Evolutionary conservation across 73 alveolate genomes (phyloP).

Genomic region (Uronychia setigera): DNA sequence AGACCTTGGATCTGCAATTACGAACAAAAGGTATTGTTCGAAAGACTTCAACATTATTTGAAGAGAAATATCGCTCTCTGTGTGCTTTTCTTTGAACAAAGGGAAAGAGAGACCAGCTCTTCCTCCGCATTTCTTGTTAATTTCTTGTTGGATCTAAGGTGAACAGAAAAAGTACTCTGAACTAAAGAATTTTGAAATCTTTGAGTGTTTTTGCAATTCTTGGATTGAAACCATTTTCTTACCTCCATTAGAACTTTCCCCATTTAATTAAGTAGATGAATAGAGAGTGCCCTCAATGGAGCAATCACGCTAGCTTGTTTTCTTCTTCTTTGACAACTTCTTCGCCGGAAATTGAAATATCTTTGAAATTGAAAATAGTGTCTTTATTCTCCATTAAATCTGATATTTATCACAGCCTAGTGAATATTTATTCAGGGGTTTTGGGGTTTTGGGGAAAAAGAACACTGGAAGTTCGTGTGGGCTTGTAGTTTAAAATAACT

Average conservation of each 20-base stretch:
- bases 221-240: background rate
- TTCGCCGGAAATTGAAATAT: no score
- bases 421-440: no score
- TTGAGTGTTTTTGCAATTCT: background rate
- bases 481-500: conserved; percentile 4
- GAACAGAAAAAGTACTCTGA: background rate
- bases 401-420: no score
- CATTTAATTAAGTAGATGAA: background rate
- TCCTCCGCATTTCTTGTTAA: background rate
- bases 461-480: conserved; percentile 35
- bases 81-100: background rate
- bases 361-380: no score
- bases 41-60: background rate
- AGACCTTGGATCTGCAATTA: background rate
- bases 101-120: no score
- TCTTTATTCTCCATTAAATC: no score
- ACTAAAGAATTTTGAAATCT: background rate
- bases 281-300: background rate
- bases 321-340: no score
- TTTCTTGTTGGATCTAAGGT: background rate
- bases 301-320: no score
- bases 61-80: background rate
- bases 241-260: background rate
- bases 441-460: background rate
- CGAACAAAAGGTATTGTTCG: conserved; percentile 1